A percentile compares a stretch with the other conserved stretches of the same genome.
phyloP scores from a whole-genome alignment of 1,284 basidiomycete species.

The Lentinula novae-zelandiae region DNA sequence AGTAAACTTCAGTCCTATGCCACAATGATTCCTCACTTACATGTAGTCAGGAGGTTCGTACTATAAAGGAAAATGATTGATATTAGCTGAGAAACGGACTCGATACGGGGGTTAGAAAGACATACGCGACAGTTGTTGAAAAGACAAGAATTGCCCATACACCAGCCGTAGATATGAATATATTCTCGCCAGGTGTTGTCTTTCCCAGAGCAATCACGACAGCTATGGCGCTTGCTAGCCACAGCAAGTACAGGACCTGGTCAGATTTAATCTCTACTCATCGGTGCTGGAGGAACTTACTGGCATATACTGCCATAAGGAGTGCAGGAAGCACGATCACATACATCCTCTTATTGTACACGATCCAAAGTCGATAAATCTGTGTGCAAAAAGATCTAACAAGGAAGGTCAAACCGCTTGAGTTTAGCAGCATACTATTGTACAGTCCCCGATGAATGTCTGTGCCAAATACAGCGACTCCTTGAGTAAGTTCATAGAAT shows the following conservation, averaged over 20 bases:
- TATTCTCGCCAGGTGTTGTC: neutral
- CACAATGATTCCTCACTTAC: neutral
- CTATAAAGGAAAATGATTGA: neutral
- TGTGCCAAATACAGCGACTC: conserved; percentile 6
- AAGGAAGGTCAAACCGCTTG: neutral
- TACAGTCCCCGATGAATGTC: conserved; percentile 8
- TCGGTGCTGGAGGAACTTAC: neutral
- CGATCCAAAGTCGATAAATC: conserved; percentile 9
- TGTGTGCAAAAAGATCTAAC: neutral
- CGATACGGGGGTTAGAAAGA: neutral
- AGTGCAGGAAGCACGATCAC: neutral
- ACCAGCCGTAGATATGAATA: conserved; percentile 8
- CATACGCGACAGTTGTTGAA: conserved; percentile 4
- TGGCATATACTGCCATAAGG: conserved; percentile 1
- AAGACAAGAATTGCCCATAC: conserved; percentile 8
- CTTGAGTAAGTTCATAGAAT: conserved; percentile 7
- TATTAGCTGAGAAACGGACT: neutral
- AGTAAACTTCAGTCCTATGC: neutral
- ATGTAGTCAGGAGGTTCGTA: conserved; percentile 3
- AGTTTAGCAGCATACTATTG: neutral
- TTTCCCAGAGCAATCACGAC: conserved; percentile 3
- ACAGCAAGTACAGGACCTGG: no score
- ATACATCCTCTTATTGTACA: neutral
- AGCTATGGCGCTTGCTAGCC: conserved; percentile 3
- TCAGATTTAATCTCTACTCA: neutral